Base-by-base conservation (phyloP, 2,329 filamentous ascomycete species). In the Sporothrix pallida region DNA sequence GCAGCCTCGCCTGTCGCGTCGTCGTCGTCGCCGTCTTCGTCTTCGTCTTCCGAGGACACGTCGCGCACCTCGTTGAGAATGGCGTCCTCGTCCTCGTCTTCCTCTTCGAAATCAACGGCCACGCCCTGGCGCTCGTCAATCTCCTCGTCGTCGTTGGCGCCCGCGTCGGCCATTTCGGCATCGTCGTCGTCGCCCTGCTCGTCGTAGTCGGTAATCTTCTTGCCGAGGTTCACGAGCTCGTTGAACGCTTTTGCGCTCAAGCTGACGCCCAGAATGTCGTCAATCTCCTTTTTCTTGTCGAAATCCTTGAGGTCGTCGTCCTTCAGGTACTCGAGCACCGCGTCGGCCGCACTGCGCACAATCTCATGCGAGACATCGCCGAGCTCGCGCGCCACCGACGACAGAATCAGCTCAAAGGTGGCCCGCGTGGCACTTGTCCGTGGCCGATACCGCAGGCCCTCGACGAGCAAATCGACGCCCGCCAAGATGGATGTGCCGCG, bases 131-230 rank as follows among this genome's bases (percentile, higher is more conserved):
- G 91, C 78, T 98, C 95, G 79, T 98, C 96, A 69, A 98, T 89
- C 80, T 98, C 95, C 44, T 91, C 88, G 75, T 89, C 90, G 73
- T 88, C 93, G 20, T 86, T 67, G 42, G 62, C 74, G 89, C 91
- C 72, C 58, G 70, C 58, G 78, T 91, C 90, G 44, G 89, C 92
- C 86, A 94, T 93, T 74, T 58, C 95, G 76, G 98, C 94, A 54
- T 94, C 91, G 77, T 97, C 95, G 76, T 98, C 95, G 46, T 98
- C 95, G 54, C 98, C 95, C 81, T 98, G 94, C 54, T 93, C 93
- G 82, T 98, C 93, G 82, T 98, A 99, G 81, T 99, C 96, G 69
- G 96, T 99, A 76, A 99, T 97, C 84, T 99, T 99, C 86, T 99
- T 99, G 76, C 95, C 94, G 60, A 99, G 85, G 80, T 98, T 99